Percentiles rank a stretch among this genome's conserved stretches.
Conservation (phyloP, 2,329 filamentous ascomycete genomes). For the Diaporthe batatas region DNA sequence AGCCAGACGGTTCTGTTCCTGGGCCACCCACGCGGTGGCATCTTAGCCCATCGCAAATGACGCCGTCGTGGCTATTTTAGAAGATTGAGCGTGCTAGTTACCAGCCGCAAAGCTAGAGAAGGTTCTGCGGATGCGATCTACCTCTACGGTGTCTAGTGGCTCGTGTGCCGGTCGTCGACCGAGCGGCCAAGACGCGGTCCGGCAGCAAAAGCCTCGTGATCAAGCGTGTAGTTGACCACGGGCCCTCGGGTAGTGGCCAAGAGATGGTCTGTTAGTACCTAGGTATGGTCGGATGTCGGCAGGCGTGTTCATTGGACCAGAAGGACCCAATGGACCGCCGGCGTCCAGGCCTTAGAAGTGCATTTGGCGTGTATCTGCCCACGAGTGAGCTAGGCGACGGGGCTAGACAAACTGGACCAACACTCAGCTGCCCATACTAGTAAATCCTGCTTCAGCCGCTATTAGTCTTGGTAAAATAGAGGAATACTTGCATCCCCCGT, state of each 20-base stretch:
- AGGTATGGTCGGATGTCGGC: slow-evolving; percentile 2
- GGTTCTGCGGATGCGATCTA: neutral
- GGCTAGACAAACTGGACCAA: neutral
- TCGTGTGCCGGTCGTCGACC: neutral
- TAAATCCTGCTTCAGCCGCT: neutral
- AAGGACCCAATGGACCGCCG: neutral
- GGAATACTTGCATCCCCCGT: neutral
- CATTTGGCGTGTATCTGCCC: slow-evolving; percentile 3
- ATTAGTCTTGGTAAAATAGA: neutral
- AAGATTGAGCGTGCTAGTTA: neutral
- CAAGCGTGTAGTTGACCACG: slow-evolving; percentile 7
- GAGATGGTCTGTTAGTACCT: neutral
- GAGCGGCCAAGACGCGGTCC: slow-evolving; percentile 22
- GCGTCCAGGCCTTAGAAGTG: neutral
- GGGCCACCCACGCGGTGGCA: slow-evolving; percentile 2
- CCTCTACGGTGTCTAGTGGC: neutral
- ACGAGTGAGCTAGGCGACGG: neutral
- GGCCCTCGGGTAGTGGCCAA: slow-evolving; percentile 23
- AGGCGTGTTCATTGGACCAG: neutral
- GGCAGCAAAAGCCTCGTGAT: slow-evolving; percentile 22
- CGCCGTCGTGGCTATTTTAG: slow-evolving; percentile 13
- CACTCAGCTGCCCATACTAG: neutral
- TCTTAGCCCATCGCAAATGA: neutral
- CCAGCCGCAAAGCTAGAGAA: neutral
- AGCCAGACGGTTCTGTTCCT: slow-evolving; percentile 17